phyloP scores from a whole-genome alignment of 805 yeast genomes.

The Starmerella gropengiesseri region DNA sequence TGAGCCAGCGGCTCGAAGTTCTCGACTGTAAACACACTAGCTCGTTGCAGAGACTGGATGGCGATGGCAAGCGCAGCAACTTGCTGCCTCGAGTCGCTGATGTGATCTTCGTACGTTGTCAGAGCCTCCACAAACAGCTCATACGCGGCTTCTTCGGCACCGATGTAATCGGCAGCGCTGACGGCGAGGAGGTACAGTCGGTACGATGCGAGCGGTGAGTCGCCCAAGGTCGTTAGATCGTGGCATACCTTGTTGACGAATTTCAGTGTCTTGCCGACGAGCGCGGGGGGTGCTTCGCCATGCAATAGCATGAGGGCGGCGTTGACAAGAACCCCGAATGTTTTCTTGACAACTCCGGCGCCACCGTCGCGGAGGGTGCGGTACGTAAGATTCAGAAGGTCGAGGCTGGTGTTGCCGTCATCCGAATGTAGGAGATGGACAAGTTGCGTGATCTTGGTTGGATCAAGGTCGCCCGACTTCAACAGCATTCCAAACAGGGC shows the following conservation, averaged over 20 bases:
- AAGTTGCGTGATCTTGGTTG: constrained; percentile 45
- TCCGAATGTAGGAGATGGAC: constrained; percentile 50
- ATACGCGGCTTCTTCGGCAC: constrained; percentile 60
- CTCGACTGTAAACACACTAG: constrained; percentile 45
- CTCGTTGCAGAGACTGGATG: constrained; percentile 42
- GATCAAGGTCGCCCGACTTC: constrained; percentile 29
- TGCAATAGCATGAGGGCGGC: constrained; percentile 41
- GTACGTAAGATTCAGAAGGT: constrained; percentile 37
- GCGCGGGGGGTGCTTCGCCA: not conserved
- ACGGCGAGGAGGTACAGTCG: constrained; percentile 54
- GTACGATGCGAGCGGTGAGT: constrained; percentile 29
- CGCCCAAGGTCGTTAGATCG: constrained; percentile 38
- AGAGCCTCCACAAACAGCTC: constrained; percentile 86
- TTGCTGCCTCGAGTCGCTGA: constrained; percentile 44
- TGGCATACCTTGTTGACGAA: constrained; percentile 58
- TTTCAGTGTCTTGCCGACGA: constrained; percentile 42
- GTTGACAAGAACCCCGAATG: constrained; percentile 67
- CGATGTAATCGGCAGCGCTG: constrained; percentile 64
- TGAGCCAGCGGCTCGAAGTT: constrained; percentile 75
- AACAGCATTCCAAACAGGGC: constrained; percentile 49
- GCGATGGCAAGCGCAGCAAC: constrained; percentile 42
- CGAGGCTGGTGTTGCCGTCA: constrained; percentile 38
- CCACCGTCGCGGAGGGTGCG: constrained; percentile 46
- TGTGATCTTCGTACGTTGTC: constrained; percentile 62
- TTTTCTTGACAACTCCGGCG: constrained; percentile 42